Conservation (phyloP, 2,329 filamentous ascomycete genomes). For the Colletotrichum tabaci region DNA sequence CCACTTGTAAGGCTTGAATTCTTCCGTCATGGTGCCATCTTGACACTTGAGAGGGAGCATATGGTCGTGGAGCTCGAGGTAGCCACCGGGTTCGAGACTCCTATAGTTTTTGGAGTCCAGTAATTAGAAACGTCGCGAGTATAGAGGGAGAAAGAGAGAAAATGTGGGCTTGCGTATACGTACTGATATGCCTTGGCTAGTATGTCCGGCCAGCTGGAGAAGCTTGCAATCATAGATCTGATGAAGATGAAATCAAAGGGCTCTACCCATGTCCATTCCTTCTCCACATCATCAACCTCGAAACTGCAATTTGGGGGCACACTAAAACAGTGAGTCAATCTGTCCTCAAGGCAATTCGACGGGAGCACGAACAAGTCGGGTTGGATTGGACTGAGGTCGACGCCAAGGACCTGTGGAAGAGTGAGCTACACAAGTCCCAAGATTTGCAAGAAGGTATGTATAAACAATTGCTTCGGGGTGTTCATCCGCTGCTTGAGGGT, state of each 20-base stretch:
- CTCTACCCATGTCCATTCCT: slow-evolving; percentile 47
- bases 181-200: slow-evolving; percentile 61
- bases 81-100: slow-evolving; percentile 5
- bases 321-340: slow-evolving; percentile 43
- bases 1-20: slow-evolving; percentile 38
- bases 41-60: neutral
- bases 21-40: neutral
- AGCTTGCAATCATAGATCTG: slow-evolving; percentile 67
- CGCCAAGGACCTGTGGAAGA: slow-evolving; percentile 50
- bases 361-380: slow-evolving; percentile 48
- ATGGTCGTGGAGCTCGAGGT: neutral
- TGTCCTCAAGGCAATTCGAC: rapidly evolving
- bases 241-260: slow-evolving; percentile 73
- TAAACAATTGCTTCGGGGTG: slow-evolving; percentile 49
- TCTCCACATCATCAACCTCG: slow-evolving; percentile 55
- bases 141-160: too few relatives aligned
- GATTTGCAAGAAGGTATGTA: rapidly evolving
- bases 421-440: neutral
- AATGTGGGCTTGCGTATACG: slow-evolving; percentile 49
- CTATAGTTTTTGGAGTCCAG: slow-evolving; percentile 46
- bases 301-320: slow-evolving; percentile 58
- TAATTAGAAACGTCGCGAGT: slow-evolving; percentile 49
- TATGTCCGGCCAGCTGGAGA: slow-evolving; percentile 67
- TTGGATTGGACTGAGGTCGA: slow-evolving; percentile 58
- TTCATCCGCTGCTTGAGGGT: neutral